These are phyloP conservation scores for Botrytis deweyae DNA, from an alignment of 2,329 filamentous ascomycete species.

Conservation along the genomic window DNA sequence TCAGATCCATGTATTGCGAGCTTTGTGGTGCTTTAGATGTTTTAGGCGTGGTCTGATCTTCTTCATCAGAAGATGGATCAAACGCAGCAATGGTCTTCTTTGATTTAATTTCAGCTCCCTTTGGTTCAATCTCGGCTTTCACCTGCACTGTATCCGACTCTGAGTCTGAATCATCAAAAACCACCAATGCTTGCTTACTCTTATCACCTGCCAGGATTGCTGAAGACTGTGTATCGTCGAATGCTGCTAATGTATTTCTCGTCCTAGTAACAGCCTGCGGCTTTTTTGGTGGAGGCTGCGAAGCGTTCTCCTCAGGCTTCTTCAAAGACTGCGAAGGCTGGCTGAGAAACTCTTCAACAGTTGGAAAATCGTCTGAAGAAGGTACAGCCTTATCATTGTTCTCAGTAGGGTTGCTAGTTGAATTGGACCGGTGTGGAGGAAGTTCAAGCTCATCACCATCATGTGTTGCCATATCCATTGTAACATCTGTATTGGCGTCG, in stretches of 20 bases:
- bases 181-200: slow-evolving; percentile 28
- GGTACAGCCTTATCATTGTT: slow-evolving; percentile 13
- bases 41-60: slow-evolving; percentile 13
- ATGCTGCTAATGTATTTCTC: slow-evolving; percentile 36
- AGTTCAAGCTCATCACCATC: slow-evolving; percentile 16
- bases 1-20: slow-evolving; percentile 42
- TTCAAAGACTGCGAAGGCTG: slow-evolving; percentile 37
- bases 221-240: slow-evolving; percentile 39
- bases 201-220: slow-evolving; percentile 26
- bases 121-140: slow-evolving; percentile 6
- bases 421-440: neutral
- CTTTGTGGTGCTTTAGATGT: slow-evolving; percentile 31
- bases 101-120: slow-evolving; percentile 10
- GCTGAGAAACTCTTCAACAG: slow-evolving; percentile 32
- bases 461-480: slow-evolving; percentile 7
- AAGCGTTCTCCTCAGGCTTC: slow-evolving; percentile 28
- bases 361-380: slow-evolving; percentile 32
- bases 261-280: neutral
- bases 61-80: slow-evolving; percentile 15
- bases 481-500: slow-evolving; percentile 17
- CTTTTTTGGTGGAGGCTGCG: neutral
- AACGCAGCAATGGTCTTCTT: slow-evolving; percentile 25
- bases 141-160: slow-evolving; percentile 21
- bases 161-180: slow-evolving; percentile 13
- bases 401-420: neutral